Percentiles rank a stretch among this genome's conserved stretches.
Evolutionary conservation across 2,329 filamentous ascomycete genomes (phyloP).

Genomic region (Sclerotinia subarctica): DNA sequence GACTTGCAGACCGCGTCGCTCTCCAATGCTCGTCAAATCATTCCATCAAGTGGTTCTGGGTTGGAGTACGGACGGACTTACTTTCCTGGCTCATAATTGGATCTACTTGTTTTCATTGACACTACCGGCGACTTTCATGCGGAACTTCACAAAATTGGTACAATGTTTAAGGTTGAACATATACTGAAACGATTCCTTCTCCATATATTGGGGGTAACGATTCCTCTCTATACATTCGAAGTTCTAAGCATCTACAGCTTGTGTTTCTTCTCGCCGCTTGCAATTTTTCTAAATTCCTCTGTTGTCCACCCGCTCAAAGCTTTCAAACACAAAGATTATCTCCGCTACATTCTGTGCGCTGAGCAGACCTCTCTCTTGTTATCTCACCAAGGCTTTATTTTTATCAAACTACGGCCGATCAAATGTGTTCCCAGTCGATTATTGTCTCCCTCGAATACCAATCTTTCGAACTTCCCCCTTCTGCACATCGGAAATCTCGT

Average conservation of each 20-base stretch:
- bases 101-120: background rate
- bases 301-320: conserved; percentile 68
- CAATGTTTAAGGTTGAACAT: conserved; percentile 4
- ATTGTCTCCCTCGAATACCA: conserved; percentile 77
- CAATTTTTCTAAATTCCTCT: conserved; percentile 82
- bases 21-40: background rate
- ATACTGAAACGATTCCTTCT: conserved; percentile 1
- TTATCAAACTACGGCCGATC: conserved; percentile 71
- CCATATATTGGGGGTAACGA: no score
- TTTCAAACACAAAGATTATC: conserved; percentile 79
- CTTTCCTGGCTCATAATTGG: background rate
- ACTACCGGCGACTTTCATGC: background rate
- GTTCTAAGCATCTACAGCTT: conserved; percentile 60
- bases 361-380: conserved; percentile 67
- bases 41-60: background rate
- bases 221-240: conserved; percentile 15
- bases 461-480: conserved; percentile 64
- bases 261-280: conserved; percentile 86
- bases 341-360: conserved; percentile 78
- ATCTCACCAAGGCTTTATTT: conserved; percentile 81
- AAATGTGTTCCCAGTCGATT: conserved; percentile 77
- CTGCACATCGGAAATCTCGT: conserved; percentile 66
- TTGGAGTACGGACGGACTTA: background rate
- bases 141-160: background rate
- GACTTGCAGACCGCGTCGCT: no score